These are phyloP conservation scores for Sarcodon aspratus DNA, from an alignment of 768 basidiomycete genomes.

Conservation along the genomic window DNA sequence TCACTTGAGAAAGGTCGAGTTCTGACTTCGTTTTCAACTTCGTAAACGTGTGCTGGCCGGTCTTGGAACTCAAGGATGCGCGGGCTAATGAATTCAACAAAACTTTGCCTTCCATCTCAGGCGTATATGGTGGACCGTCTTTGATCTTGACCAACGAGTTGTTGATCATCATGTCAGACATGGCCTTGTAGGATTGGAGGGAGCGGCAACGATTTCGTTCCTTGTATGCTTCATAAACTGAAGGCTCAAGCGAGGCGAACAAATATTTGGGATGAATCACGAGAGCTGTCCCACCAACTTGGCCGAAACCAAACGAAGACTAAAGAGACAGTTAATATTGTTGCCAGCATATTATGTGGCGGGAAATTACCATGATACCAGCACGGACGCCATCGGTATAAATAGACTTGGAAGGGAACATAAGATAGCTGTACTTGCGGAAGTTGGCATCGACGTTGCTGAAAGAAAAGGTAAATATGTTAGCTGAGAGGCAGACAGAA, in stretches of 20 bases:
- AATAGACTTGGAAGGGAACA: constrained; percentile 97
- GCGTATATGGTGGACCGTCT: constrained; percentile 79
- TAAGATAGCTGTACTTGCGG: constrained; percentile 76
- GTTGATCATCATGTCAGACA: constrained; percentile 94
- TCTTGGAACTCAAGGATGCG: constrained; percentile 72
- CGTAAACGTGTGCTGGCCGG: constrained; percentile 75
- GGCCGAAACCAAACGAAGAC: constrained; percentile 97
- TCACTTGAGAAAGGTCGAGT: constrained; percentile 56
- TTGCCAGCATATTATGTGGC: neutral
- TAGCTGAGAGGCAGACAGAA: neutral
- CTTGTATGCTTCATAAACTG: constrained; percentile 71
- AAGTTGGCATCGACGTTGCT: constrained; percentile 93
- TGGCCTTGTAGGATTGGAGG: constrained; percentile 71
- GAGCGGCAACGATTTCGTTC: constrained; percentile 54
- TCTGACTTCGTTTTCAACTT: constrained; percentile 41
- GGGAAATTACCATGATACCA: constrained; percentile 62
- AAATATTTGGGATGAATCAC: constrained; percentile 87
- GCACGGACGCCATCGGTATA: constrained; percentile 88
- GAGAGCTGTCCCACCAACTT: constrained; percentile 89
- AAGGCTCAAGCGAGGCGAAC: constrained; percentile 71
- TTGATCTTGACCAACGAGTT: constrained; percentile 93
- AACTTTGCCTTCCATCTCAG: constrained; percentile 78
- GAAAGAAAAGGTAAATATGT: neutral
- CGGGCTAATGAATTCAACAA: constrained; percentile 90
- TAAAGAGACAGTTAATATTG: constrained; percentile 15